phyloP scores from a whole-genome alignment of 768 basidiomycete species.

The Leccinum rimulosum region DNA sequence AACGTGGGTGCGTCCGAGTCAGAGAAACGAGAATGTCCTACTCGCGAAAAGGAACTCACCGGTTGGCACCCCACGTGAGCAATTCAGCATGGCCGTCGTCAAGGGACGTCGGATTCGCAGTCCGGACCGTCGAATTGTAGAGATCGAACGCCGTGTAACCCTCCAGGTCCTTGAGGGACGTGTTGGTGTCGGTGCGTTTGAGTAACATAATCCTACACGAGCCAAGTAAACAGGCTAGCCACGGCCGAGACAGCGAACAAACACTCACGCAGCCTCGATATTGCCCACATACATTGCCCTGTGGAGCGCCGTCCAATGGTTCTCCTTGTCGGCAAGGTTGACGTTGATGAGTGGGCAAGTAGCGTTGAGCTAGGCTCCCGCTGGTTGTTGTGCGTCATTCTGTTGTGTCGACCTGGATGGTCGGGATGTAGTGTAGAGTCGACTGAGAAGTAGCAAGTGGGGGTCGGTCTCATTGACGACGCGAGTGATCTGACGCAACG shows the following conservation, averaged over 20 bases:
- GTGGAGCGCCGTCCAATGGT: constrained; percentile 89
- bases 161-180: constrained; percentile 73
- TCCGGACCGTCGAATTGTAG: constrained; percentile 85
- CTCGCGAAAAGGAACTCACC: constrained; percentile 36
- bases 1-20: neutral
- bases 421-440: no score
- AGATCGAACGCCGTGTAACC: constrained; percentile 91
- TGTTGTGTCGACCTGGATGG: no score
- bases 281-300: constrained; percentile 82
- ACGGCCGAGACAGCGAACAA: neutral
- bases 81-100: constrained; percentile 50
- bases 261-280: constrained; percentile 60
- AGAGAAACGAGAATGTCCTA: neutral
- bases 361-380: no score
- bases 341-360: constrained; percentile 49
- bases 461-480: no score
- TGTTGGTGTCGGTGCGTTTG: constrained; percentile 70
- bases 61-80: constrained; percentile 86
- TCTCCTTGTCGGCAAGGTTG: constrained; percentile 80
- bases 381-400: no score
- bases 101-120: constrained; percentile 55
- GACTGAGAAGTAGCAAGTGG: no score
- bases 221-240: constrained; percentile 18
- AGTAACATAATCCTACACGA: constrained; percentile 66
- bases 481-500: no score